These are phyloP conservation scores for Avena atlantica DNA, from an alignment of 176 grass and related monocot species.

Conservation along the genomic window DNA sequence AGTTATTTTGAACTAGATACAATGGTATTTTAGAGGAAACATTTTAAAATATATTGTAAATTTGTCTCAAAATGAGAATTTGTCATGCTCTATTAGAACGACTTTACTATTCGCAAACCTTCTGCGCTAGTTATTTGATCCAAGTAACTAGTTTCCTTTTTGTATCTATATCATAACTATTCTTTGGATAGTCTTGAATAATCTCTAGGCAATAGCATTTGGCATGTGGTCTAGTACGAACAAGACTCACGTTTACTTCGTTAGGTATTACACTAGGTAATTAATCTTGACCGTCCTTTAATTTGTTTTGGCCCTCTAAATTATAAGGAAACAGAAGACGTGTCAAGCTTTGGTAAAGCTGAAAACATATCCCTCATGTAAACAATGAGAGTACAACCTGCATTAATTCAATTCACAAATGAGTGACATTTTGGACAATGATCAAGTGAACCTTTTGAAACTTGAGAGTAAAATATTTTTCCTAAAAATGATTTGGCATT, in stretches of 20 bases:
- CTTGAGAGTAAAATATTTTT: neutral
- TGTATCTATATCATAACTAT: neutral
- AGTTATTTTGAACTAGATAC: no score
- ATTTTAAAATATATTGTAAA: neutral
- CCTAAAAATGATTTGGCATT: neutral
- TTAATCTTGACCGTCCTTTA: neutral
- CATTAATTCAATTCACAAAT: neutral
- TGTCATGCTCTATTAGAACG: neutral
- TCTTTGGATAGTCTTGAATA: neutral
- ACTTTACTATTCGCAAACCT: neutral
- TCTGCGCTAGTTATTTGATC: neutral
- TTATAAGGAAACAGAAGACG: no score
- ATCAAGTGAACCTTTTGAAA: neutral
- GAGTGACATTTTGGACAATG: neutral
- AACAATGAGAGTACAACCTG: neutral
- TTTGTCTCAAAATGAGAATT: neutral
- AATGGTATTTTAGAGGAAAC: neutral
- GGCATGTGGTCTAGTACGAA: neutral
- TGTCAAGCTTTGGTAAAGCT: neutral
- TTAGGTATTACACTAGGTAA: neutral
- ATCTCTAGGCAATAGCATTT: neutral
- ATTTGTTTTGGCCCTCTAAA: no score
- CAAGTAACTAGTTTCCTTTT: neutral
- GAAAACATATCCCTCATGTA: neutral
- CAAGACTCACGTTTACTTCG: neutral